These are phyloP conservation scores for Achaetomiella virescens DNA, from an alignment of 495 filamentous ascomycete species.

Conservation along the genomic window DNA sequence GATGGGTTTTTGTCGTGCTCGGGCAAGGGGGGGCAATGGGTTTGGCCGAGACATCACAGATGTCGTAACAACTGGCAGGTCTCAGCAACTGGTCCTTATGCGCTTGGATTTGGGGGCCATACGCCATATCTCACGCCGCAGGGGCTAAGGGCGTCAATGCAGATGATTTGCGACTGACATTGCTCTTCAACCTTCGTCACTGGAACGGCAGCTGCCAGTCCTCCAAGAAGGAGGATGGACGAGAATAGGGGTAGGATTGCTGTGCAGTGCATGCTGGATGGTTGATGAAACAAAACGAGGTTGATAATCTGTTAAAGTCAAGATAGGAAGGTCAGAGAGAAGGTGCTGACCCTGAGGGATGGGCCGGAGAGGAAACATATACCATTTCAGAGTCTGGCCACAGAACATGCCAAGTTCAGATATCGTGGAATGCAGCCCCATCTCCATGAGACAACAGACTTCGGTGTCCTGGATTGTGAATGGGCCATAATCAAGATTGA, in stretches of 20 bases:
- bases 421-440: background rate
- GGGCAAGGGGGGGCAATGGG: slow-evolving; percentile 19
- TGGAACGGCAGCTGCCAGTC: slow-evolving; percentile 10
- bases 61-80: slow-evolving; percentile 19
- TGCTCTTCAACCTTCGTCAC: background rate
- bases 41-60: slow-evolving; percentile 12
- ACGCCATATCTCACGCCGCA: slow-evolving; percentile 23
- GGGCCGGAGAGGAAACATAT: slow-evolving; percentile 9
- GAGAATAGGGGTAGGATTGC: slow-evolving; percentile 6
- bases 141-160: slow-evolving; percentile 19
- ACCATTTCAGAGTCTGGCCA: background rate
- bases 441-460: background rate
- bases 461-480: no score
- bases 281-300: background rate
- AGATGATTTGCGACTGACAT: slow-evolving; percentile 17
- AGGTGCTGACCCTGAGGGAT: background rate
- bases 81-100: background rate
- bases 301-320: no score
- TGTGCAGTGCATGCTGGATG: slow-evolving; percentile 6
- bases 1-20: slow-evolving; percentile 8
- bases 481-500: no score
- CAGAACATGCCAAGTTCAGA: background rate
- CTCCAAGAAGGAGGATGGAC: slow-evolving; percentile 11
- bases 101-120: background rate
- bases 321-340: no score